Conservation (phyloP, 2,329 filamentous ascomycete genomes). For the Stachybotrys elegans region DNA sequence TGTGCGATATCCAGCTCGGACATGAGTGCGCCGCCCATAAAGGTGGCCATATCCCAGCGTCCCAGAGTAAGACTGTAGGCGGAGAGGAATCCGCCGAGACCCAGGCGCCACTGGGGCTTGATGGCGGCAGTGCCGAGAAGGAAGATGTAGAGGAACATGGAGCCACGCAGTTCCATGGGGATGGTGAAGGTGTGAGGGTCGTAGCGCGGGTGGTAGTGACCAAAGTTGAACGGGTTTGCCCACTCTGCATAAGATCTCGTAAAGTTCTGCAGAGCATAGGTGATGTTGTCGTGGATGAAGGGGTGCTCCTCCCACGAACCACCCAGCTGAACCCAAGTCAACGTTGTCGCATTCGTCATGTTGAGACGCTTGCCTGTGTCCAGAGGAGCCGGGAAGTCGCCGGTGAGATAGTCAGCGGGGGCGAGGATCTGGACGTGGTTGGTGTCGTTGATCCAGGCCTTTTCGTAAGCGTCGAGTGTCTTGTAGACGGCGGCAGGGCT, state of each 20-base stretch:
- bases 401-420: background rate
- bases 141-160: constrained; percentile 34
- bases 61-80: constrained; percentile 28
- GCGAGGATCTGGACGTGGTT: background rate
- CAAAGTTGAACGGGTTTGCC: constrained; percentile 36
- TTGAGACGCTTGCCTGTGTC: constrained; percentile 10
- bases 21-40: constrained; percentile 29
- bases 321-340: constrained; percentile 31
- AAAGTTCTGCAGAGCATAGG: constrained; percentile 32
- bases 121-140: constrained; percentile 31
- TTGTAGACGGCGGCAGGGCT: constrained; percentile 25
- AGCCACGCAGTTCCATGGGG: constrained; percentile 35
- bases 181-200: constrained; percentile 37
- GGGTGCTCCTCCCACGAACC: constrained; percentile 37
- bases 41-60: constrained; percentile 35
- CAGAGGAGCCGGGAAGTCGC: background rate
- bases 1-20: constrained; percentile 30
- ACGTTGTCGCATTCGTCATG: constrained; percentile 24
- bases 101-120: constrained; percentile 27
- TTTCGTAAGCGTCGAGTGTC: constrained; percentile 12
- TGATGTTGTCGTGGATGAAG: constrained; percentile 31
- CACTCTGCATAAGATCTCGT: constrained; percentile 30
- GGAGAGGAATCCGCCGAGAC: constrained; percentile 22
- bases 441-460: constrained; percentile 8
- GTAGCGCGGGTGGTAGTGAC: constrained; percentile 32